These are phyloP conservation scores for Bruguiera hainesii DNA, from an alignment of 441 rosid species.

Conservation along the genomic window DNA sequence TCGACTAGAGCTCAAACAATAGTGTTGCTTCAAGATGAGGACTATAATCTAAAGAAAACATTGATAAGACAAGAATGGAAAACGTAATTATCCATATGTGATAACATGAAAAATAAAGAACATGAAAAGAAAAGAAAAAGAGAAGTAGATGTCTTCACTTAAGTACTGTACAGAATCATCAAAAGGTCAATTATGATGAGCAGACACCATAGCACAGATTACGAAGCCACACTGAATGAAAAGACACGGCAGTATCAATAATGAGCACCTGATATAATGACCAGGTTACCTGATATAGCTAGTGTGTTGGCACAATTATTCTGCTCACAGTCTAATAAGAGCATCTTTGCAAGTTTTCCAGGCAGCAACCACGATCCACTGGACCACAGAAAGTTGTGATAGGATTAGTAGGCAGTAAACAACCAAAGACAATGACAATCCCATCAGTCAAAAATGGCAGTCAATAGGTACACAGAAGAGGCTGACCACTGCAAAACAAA, in stretches of 20 bases:
- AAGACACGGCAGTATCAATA: not conserved
- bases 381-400: not conserved
- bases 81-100: no score
- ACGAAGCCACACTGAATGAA: no score
- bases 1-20: constrained; percentile 34
- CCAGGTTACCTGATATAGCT: constrained; percentile 65
- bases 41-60: no score
- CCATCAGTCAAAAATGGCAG: not conserved
- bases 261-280: not conserved
- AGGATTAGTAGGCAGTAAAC: not conserved
- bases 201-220: not conserved
- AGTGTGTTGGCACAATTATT: constrained; percentile 66
- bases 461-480: constrained; percentile 1
- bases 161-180: no score
- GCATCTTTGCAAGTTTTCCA: constrained; percentile 81
- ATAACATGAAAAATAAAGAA: no score
- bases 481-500: not conserved
- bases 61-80: no score
- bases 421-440: not conserved
- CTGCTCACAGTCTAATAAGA: constrained; percentile 78
- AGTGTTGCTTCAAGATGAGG: no score
- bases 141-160: no score
- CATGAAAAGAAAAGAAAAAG: no score
- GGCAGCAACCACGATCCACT: constrained; percentile 3
- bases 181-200: not conserved